Base-by-base conservation (phyloP, 805 yeast genomes). In the Torulaspora gathmanii region DNA sequence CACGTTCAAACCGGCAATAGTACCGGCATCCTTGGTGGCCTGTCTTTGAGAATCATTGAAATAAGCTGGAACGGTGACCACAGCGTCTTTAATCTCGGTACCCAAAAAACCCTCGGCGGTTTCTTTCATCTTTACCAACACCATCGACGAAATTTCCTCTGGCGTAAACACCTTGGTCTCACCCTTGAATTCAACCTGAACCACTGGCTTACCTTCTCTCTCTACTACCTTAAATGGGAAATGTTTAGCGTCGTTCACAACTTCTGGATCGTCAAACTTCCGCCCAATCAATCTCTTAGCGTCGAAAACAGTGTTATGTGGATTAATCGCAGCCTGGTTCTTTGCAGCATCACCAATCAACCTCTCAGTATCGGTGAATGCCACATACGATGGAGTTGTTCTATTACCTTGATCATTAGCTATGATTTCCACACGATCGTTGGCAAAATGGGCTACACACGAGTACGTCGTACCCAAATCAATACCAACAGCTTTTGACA, bases 381-480 rank as follows among this genome's bases (percentile, higher is more conserved):
- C 96, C 46, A 90, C 97, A 68, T 84, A 90, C 26, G 96, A 90
- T 47, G 97, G 96, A 46, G 97, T 90, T 49, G 90, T 89, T 79
- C 97, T 87, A 80, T 89, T 89, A 82, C 97, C 97, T 77, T 89
- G 97, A 71, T 90, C 97, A 69, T 89, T 89, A 63, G 97, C 96
- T 67, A 89, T 86, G 70, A 89, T 90, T 73, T 90, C 97, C 43
- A 90, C 97, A 67, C 86, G 78, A 58, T 91, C 95, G 65, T 86
- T 86, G 61, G 88, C 77, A 77, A 88, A 88, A 66, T 88, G 95
- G 60, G 95, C 96, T 53, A 89, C 96, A 81, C 96, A 89, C 42
- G 96, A 88, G 76, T 88, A 88, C 49, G 95, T 88, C 49, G 90
- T 83, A 73, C 90, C 90, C 70, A 83, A 80, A 73, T 83, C 90